Evolutionary conservation across 2,329 filamentous ascomycete species (phyloP).

Genomic region (Penicillium vulpinum): DNA sequence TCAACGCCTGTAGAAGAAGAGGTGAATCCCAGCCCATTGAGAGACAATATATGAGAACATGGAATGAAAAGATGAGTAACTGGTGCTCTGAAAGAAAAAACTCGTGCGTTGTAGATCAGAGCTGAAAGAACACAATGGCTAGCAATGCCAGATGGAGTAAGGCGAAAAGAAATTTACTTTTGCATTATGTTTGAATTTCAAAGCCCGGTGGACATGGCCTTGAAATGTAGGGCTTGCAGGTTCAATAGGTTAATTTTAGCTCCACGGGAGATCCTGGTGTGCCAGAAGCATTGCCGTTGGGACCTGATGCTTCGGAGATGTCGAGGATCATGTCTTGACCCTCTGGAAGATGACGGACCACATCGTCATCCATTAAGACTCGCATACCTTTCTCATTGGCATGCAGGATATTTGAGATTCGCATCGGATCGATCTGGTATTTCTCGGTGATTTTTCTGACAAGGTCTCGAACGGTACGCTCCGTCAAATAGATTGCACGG

Average conservation of each 20-base stretch:
- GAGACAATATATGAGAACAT: slow-evolving; percentile 17
- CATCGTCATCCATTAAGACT: slow-evolving; percentile 87
- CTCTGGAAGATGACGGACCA: slow-evolving; percentile 78
- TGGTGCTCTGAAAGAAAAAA: not conserved
- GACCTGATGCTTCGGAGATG: slow-evolving; percentile 57
- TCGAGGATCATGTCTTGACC: slow-evolving; percentile 84
- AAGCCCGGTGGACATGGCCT: not conserved
- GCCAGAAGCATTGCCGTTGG: slow-evolving; percentile 5
- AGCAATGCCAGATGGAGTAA: not conserved
- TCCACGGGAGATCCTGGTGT: slow-evolving; percentile 40
- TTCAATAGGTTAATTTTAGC: slow-evolving; percentile 56
- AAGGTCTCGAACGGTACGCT: slow-evolving; percentile 74
- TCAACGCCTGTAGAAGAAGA: slow-evolving; percentile 29
- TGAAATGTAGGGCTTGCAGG: slow-evolving; percentile 24
- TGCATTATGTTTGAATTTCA: not conserved
- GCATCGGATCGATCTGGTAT: slow-evolving; percentile 73
- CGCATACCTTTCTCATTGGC: slow-evolving; percentile 73
- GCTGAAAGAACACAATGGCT: not conserved
- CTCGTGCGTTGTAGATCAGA: slow-evolving; percentile 7
- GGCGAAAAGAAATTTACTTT: not conserved
- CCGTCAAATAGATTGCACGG: slow-evolving; percentile 79
- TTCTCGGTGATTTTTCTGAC: slow-evolving; percentile 72
- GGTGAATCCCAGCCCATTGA: slow-evolving; percentile 20
- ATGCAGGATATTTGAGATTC: slow-evolving; percentile 70
- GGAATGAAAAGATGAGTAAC: not conserved